These are phyloP conservation scores for Candida verbasci DNA, from an alignment of 805 yeast species.

Conservation along the genomic window DNA sequence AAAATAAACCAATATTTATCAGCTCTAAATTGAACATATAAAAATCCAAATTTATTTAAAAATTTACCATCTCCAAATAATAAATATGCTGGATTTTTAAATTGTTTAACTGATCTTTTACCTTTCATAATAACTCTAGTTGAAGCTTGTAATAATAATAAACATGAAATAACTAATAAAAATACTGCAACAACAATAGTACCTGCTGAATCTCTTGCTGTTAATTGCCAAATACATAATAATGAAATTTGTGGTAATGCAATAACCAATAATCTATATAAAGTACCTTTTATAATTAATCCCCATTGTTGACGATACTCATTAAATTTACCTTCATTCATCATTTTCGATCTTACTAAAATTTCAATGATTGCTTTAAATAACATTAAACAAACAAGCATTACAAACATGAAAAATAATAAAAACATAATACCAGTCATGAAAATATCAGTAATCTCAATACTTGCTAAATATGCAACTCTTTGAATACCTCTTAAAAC, in stretches of 20 bases:
- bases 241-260: slow-evolving; percentile 86
- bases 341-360: slow-evolving; percentile 50
- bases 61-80: slow-evolving; percentile 79
- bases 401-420: slow-evolving; percentile 66
- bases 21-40: slow-evolving; percentile 89
- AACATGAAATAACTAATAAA: slow-evolving; percentile 53
- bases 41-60: slow-evolving; percentile 84
- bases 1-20: slow-evolving; percentile 79
- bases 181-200: slow-evolving; percentile 75
- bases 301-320: slow-evolving; percentile 84
- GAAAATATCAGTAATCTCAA: slow-evolving; percentile 83
- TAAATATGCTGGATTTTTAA: slow-evolving; percentile 88
- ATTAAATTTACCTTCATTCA: slow-evolving; percentile 61
- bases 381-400: slow-evolving; percentile 49
- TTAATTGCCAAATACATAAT: slow-evolving; percentile 85
- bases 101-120: slow-evolving; percentile 60
- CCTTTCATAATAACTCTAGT: slow-evolving; percentile 73
- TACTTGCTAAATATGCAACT: slow-evolving; percentile 77
- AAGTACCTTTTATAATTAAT: slow-evolving; percentile 78
- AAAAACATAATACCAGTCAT: slow-evolving; percentile 84
- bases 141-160: slow-evolving; percentile 68
- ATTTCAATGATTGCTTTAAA: slow-evolving; percentile 71
- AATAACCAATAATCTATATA: slow-evolving; percentile 76
- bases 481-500: slow-evolving; percentile 89
- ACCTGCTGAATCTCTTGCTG: slow-evolving; percentile 79